A percentile compares a stretch with the other conserved stretches of the same genome.
These are phyloP conservation scores for Nitzschia sp. DNA, from an alignment of 108 stramenopile genomes.

Conservation along the genomic window DNA sequence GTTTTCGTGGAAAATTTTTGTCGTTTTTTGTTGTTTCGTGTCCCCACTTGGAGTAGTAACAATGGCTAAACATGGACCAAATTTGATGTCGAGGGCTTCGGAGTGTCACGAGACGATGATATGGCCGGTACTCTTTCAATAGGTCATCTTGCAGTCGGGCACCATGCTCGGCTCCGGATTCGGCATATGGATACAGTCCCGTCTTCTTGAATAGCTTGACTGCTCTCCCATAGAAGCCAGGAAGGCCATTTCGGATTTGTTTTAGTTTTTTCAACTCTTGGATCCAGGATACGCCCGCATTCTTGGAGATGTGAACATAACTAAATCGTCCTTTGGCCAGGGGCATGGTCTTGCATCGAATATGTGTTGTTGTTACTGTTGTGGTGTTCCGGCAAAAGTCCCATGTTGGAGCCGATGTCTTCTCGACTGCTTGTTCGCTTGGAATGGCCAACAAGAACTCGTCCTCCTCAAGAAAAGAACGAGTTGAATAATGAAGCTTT, in stretches of 20 bases:
- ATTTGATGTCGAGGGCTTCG: slow-evolving; percentile 22
- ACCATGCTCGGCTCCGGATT: slow-evolving; percentile 3
- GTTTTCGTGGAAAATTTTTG: slow-evolving; percentile 5
- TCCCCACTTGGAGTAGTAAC: slow-evolving; percentile 18
- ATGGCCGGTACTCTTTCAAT: not conserved
- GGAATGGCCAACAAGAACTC: too few relatives aligned
- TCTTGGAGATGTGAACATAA: slow-evolving; percentile 13
- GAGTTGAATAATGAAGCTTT: too few relatives aligned
- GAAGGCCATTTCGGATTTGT: not conserved
- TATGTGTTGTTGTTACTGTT: too few relatives aligned
- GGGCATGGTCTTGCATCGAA: not conserved
- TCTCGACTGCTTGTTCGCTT: too few relatives aligned
- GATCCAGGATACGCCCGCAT: slow-evolving; percentile 5
- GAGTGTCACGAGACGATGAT: slow-evolving; percentile 7
- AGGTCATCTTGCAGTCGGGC: slow-evolving; percentile 1
- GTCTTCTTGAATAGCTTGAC: not conserved
- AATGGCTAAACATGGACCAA: slow-evolving; percentile 21
- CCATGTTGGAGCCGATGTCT: too few relatives aligned
- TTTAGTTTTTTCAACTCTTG: slow-evolving; percentile 10
- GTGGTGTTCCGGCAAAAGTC: too few relatives aligned
- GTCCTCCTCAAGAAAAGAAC: too few relatives aligned
- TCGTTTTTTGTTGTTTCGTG: not conserved
- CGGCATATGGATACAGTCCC: slow-evolving; percentile 1
- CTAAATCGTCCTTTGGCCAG: not conserved
- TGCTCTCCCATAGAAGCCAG: too few relatives aligned